phyloP scores from a whole-genome alignment of 352 stramenopile genomes.

The Phytophthora cactorum region DNA sequence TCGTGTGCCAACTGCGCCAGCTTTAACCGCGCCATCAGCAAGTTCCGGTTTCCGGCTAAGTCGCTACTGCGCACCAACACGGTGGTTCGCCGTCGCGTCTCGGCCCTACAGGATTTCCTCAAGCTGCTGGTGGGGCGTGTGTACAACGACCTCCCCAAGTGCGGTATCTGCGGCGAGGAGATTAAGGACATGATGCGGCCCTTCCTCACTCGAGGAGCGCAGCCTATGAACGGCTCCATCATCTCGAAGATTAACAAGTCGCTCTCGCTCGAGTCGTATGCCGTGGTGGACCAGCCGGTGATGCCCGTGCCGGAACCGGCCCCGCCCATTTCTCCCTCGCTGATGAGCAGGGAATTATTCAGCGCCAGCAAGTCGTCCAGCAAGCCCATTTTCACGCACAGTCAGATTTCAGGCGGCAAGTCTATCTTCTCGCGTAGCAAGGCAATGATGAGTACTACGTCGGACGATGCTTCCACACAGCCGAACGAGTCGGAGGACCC shows the following conservation, averaged over 20 bases:
- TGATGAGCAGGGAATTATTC: conserved; percentile 36
- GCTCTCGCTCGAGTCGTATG: conserved; percentile 72
- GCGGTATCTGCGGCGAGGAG: conserved; percentile 67
- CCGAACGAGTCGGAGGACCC: conserved; percentile 65
- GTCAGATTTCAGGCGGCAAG: conserved; percentile 36
- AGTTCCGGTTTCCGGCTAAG: conserved; percentile 75
- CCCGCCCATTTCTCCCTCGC: conserved; percentile 40
- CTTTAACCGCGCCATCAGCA: conserved; percentile 64
- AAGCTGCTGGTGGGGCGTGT: conserved; percentile 71
- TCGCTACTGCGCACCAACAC: conserved; percentile 74
- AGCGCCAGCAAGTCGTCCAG: conserved; percentile 46
- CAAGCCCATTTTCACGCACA: conserved; percentile 47
- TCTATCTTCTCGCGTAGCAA: conserved; percentile 46
- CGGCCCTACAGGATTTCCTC: conserved; percentile 73
- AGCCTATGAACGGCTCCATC: conserved; percentile 76
- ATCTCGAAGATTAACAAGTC: conserved; percentile 77
- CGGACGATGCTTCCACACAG: conserved; percentile 49
- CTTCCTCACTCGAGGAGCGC: conserved; percentile 79
- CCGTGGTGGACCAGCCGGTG: conserved; percentile 50
- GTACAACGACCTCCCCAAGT: conserved; percentile 83
- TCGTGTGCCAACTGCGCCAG: conserved; percentile 69
- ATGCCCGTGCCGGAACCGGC: conserved; percentile 33
- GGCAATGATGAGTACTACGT: conserved; percentile 40
- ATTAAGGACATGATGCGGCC: conserved; percentile 75
- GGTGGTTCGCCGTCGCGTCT: conserved; percentile 72